A percentile compares a stretch with the other conserved stretches of the same genome.
Evolutionary conservation across 2,329 filamentous ascomycete genomes (phyloP).

Genomic region (Fusarium sp.): DNA sequence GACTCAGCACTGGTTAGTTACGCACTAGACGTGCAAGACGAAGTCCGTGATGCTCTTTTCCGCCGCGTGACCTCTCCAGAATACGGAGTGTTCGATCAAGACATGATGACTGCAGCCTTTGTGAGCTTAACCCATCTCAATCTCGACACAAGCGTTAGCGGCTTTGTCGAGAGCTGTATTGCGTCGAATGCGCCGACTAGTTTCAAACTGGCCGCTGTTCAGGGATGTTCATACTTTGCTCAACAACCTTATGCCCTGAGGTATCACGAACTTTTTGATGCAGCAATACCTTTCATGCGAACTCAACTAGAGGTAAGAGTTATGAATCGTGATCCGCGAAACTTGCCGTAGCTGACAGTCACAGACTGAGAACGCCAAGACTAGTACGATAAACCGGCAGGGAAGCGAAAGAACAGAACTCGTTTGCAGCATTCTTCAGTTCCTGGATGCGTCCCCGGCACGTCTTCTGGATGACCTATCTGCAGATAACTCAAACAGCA

Average conservation of each 20-base stretch:
- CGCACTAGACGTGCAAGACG: slow-evolving; percentile 76
- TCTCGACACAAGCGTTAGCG: slow-evolving; percentile 68
- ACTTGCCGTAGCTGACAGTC: slow-evolving; percentile 2
- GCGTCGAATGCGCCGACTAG: slow-evolving; percentile 65
- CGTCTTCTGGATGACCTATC: slow-evolving; percentile 50
- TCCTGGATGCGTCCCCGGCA: slow-evolving; percentile 64
- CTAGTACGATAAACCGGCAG: slow-evolving; percentile 12
- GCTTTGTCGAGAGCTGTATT: slow-evolving; percentile 68
- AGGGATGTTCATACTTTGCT: slow-evolving; percentile 73
- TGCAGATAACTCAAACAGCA: slow-evolving; percentile 38
- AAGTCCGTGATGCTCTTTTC: slow-evolving; percentile 74
- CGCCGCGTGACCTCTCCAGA: slow-evolving; percentile 61
- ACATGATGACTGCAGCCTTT: slow-evolving; percentile 74
- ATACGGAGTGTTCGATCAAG: slow-evolving; percentile 68
- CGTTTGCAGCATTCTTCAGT: slow-evolving; percentile 62
- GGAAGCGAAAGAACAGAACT: slow-evolving; percentile 42
- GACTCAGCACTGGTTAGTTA: slow-evolving; percentile 75
- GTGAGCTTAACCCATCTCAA: slow-evolving; percentile 73
- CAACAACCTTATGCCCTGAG: slow-evolving; percentile 60
- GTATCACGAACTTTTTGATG: slow-evolving; percentile 67
- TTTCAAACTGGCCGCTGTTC: slow-evolving; percentile 73
- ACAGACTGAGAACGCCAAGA: slow-evolving; percentile 38
- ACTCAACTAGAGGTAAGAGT: slow-evolving; percentile 65
- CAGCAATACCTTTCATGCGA: slow-evolving; percentile 68
- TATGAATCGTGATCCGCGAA: not conserved